phyloP scores from a whole-genome alignment of 139 green algal genomes.

The Marvania coccoides region DNA sequence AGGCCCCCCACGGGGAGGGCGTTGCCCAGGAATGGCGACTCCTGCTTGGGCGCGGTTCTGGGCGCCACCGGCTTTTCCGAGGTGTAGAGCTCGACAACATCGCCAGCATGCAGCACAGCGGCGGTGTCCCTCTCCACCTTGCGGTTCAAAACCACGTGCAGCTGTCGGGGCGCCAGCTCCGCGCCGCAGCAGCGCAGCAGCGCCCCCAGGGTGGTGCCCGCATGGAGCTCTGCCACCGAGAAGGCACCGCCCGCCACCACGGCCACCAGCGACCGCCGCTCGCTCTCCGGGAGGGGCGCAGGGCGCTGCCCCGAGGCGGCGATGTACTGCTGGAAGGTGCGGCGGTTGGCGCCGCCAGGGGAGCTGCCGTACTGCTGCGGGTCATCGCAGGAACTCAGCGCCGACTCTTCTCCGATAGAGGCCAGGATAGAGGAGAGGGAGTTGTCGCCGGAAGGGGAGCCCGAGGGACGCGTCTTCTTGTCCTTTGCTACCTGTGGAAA shows the following conservation, averaged over 20 bases:
- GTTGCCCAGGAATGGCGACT: neutral
- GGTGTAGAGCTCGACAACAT: constrained; percentile 21
- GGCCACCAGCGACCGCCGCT: neutral
- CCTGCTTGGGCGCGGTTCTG: neutral
- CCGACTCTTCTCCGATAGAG: no score
- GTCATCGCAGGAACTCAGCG: no score
- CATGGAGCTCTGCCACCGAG: constrained; percentile 3
- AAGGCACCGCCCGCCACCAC: neutral
- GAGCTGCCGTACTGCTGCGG: neutral
- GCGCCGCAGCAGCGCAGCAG: neutral
- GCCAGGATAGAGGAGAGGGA: constrained; percentile 16
- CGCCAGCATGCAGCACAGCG: neutral
- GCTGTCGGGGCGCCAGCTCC: neutral
- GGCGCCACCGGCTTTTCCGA: no score
- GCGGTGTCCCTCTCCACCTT: constrained; percentile 1
- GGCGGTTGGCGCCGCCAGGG: neutral
- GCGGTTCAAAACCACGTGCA: constrained; percentile 15
- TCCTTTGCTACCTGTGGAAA: constrained; percentile 21
- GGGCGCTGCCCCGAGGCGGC: constrained; percentile 6
- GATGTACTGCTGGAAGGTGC: constrained; percentile 19
- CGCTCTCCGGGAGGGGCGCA: neutral
- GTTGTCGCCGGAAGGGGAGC: constrained; percentile 25
- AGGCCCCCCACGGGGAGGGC: neutral
- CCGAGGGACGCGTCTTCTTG: constrained; percentile 42
- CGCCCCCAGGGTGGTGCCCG: constrained; percentile 1